Conservation (phyloP, 2,329 filamentous ascomycete genomes). For the Hypoxylon rubiginosum region DNA sequence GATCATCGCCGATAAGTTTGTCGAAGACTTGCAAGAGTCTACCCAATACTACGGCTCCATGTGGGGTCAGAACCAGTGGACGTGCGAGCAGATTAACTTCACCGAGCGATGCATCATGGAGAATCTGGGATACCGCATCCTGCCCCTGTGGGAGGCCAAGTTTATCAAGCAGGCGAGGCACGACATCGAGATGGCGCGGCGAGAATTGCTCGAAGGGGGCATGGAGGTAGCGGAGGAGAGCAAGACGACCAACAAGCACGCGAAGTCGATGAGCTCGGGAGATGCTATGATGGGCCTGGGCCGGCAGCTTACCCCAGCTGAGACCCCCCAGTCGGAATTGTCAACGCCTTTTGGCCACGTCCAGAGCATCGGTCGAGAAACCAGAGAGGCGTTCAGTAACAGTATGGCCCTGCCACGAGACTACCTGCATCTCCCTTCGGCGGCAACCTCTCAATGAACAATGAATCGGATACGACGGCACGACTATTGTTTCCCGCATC, state of each 20-base stretch:
- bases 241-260: slow-evolving; percentile 49
- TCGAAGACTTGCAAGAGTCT: slow-evolving; percentile 69
- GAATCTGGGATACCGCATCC: slow-evolving; percentile 72
- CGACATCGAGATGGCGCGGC: slow-evolving; percentile 73
- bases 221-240: slow-evolving; percentile 36
- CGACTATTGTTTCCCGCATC: slow-evolving; percentile 17
- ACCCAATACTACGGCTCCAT: slow-evolving; percentile 65
- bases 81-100: slow-evolving; percentile 71
- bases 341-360: slow-evolving; percentile 40
- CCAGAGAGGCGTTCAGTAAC: slow-evolving; percentile 45
- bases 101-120: slow-evolving; percentile 76
- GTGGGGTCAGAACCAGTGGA: slow-evolving; percentile 71
- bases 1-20: slow-evolving; percentile 75
- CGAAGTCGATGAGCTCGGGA: slow-evolving; percentile 57
- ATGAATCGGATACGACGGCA: slow-evolving; percentile 32
- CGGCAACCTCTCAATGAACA: slow-evolving; percentile 21
- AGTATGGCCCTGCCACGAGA: slow-evolving; percentile 38
- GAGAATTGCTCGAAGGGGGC: slow-evolving; percentile 50
- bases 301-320: slow-evolving; percentile 58
- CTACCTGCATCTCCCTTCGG: slow-evolving; percentile 44
- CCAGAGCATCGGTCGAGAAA: slow-evolving; percentile 38
- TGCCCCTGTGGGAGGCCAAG: slow-evolving; percentile 69
- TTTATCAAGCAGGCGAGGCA: slow-evolving; percentile 71
- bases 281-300: slow-evolving; percentile 57
- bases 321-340: slow-evolving; percentile 55